Conservation (phyloP, 2,329 filamentous ascomycete species). For the Cordyceps cicadae region DNA sequence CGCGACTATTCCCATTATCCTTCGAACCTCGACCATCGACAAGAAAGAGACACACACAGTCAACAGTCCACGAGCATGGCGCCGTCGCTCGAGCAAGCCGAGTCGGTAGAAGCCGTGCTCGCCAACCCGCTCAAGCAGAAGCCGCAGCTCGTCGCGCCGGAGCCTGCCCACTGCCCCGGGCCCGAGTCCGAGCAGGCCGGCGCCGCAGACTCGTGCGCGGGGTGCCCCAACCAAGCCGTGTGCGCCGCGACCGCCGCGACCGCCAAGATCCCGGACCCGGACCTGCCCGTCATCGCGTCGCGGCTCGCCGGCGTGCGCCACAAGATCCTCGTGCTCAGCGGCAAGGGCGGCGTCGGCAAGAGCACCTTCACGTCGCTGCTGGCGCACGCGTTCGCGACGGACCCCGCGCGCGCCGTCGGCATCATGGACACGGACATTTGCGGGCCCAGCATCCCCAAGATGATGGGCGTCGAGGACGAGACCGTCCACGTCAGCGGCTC, state of each 20-base stretch:
- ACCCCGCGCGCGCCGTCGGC: conserved; percentile 68
- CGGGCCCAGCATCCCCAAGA: conserved; percentile 92
- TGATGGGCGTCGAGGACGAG: conserved; percentile 94
- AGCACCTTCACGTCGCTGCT: conserved; percentile 87
- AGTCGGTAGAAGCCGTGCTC: conserved; percentile 59
- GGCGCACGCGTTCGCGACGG: conserved; percentile 78
- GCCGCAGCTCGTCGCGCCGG: conserved; percentile 82
- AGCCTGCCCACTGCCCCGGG: conserved; percentile 94
- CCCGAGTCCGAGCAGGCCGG: conserved; percentile 68
- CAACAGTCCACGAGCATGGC: conserved; percentile 49
- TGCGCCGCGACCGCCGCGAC: conserved; percentile 89
- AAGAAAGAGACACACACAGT: not conserved
- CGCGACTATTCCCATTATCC: not conserved
- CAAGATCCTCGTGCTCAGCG: conserved; percentile 86
- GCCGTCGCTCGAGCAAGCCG: conserved; percentile 68
- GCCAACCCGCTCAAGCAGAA: conserved; percentile 67
- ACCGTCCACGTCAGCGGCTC: conserved; percentile 83
- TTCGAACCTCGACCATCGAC: not conserved
- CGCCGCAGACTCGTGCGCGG: conserved; percentile 75
- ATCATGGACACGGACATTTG: conserved; percentile 99
- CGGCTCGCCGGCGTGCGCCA: conserved; percentile 76
- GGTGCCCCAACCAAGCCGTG: conserved; percentile 92
- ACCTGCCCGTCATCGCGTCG: conserved; percentile 79
- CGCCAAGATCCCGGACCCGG: conserved; percentile 90
- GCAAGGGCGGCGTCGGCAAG: conserved; percentile 95